Evolutionary conservation across 2,329 filamentous ascomycete species (phyloP).

Genomic region (Neurospora crassa): DNA sequence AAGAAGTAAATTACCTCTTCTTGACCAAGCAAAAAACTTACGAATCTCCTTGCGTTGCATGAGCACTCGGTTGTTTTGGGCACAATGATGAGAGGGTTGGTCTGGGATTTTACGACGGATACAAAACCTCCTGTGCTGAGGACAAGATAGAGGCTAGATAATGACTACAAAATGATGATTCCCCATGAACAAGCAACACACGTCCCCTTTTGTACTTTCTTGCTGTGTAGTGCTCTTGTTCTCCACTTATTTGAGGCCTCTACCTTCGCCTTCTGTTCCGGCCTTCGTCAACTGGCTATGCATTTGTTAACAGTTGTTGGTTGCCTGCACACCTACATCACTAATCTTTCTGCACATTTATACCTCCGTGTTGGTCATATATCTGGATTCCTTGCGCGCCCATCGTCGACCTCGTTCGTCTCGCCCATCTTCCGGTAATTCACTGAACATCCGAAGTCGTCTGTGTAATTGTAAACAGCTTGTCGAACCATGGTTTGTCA

Average conservation of each 20-base stretch:
- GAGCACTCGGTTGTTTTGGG: slow-evolving; percentile 23
- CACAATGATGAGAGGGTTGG: slow-evolving; percentile 22
- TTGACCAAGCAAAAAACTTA: slow-evolving; percentile 13
- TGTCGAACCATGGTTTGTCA: no score
- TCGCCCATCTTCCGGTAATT: no score
- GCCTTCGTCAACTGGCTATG: no score
- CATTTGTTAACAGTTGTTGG: no score
- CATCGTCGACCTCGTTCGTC: no score
- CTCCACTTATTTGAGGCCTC: no score
- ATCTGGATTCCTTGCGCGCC: no score
- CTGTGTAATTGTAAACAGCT: no score
- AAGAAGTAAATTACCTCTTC: slow-evolving; percentile 54
- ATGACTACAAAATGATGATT: slow-evolving; percentile 18
- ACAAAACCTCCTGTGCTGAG: slow-evolving; percentile 25
- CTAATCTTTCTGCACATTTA: no score
- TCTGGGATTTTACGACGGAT: slow-evolving; percentile 24
- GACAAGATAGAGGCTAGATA: slow-evolving; percentile 27
- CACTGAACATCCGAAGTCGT: no score
- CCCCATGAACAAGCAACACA: slow-evolving; percentile 4
- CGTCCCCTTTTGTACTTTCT: background rate
- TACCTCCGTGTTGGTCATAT: no score
- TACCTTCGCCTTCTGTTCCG: no score
- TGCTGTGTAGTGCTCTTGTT: background rate
- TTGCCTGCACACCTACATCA: background rate
- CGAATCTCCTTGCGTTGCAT: slow-evolving; percentile 18